Conservation (phyloP, 192 early-diverging fungal genomes). For the Kickxella alabastrina region DNA sequence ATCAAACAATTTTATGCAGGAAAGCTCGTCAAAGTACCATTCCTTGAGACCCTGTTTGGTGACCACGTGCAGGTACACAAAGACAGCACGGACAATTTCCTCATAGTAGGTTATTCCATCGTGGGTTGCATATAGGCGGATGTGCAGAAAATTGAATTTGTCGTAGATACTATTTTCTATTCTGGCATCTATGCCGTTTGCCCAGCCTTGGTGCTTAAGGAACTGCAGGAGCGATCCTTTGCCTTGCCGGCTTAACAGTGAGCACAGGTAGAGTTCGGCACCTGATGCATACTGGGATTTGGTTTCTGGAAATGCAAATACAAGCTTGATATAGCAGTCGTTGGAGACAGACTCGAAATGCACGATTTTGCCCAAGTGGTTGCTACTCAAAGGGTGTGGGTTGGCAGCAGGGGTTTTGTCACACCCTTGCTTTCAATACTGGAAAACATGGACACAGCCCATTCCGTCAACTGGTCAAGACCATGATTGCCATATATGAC, state of each 20-base stretch:
- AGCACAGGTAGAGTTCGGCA: conserved; percentile 66
- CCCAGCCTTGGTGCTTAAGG: conserved; percentile 81
- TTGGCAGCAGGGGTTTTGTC: conserved; percentile 51
- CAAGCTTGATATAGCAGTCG: not conserved
- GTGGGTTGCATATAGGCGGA: conserved; percentile 10
- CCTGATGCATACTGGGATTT: conserved; percentile 46
- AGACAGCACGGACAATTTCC: conserved; percentile 15
- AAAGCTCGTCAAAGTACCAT: conserved; percentile 34
- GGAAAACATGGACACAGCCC: conserved; percentile 78
- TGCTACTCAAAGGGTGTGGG: conserved; percentile 62
- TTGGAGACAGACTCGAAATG: conserved; percentile 58
- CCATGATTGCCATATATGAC: conserved; percentile 80
- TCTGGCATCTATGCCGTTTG: conserved; percentile 55
- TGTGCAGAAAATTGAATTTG: conserved; percentile 11
- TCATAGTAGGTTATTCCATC: conserved; percentile 14
- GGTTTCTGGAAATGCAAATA: conserved; percentile 78
- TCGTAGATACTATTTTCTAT: not conserved
- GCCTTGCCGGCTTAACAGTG: conserved; percentile 77
- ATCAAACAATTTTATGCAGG: conserved; percentile 8
- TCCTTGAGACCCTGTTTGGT: conserved; percentile 3
- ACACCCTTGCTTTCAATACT: conserved; percentile 67
- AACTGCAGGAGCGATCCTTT: conserved; percentile 76
- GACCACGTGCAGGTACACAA: conserved; percentile 19
- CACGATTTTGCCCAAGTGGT: conserved; percentile 63
- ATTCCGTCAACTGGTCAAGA: conserved; percentile 63